Base-by-base conservation (phyloP, 2,329 filamentous ascomycete species). In the Thelonectria olida region DNA sequence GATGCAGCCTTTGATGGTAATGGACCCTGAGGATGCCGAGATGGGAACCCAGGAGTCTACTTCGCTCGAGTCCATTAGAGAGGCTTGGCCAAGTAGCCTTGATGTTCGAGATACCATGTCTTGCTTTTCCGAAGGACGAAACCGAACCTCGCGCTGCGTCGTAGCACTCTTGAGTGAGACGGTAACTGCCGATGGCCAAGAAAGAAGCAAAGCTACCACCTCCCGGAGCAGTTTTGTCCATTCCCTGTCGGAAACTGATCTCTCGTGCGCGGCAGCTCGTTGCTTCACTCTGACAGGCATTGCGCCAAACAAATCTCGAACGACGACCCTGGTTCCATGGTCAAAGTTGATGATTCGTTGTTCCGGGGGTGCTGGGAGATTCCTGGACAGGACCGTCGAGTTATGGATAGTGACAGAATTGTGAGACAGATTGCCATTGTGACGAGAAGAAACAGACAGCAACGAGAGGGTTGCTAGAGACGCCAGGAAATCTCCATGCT, bases 211-310 rank as follows among this genome's bases (percentile, higher is more conserved):
- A 2, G 85, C 85, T 2, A 88, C 82, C 3, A 93, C 70, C 6
- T 82, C 77, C 50, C 80, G 83, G 62, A 86, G 84, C 15, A 97
- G 77, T 1, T 76, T 76, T 25, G 88, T 84, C 88, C 92, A 95
- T 53, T 91, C 84, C 65, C 84, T 90, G 19, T 84, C 76, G 48
- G 89, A 80, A 22, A 80, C 72, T 10, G 82, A 66, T 67, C 81
- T 82, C 69, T 87, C 80, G 38, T 82, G 78, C 3, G 88, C 67
- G 0, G 86, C 68, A 0, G 88, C 86, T 64, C 93, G 86, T 68
- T 93, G 91, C 73, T 96, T 97, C 23, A 96, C 90, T 13, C 95
- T 88, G 12, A 97, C 95, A 0, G 95, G 93, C 87, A 97, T 92
- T 60, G 89, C 91, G 0, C 94, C 93, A 76, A 97, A 98, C 1